phyloP scores from a whole-genome alignment of 2,329 filamentous ascomycete species.

The Verticillium klebahnii region DNA sequence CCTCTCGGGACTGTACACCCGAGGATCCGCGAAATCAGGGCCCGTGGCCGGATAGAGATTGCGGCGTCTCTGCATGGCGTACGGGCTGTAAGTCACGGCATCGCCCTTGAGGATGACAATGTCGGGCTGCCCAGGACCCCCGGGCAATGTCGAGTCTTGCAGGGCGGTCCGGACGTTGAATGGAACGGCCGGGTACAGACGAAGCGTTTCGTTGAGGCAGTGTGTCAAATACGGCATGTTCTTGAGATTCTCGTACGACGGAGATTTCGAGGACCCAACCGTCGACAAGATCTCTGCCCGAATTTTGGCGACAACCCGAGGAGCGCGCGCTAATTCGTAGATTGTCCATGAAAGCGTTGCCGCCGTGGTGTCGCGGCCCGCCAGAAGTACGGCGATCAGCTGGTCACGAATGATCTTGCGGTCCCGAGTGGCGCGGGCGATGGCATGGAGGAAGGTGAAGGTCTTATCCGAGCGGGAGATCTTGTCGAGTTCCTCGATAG shows the following conservation, averaged over 20 bases:
- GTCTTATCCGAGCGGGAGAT: conserved; percentile 61
- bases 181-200: conserved; percentile 73
- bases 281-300: conserved; percentile 31
- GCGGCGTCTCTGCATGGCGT: conserved; percentile 44
- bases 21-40: conserved; percentile 29
- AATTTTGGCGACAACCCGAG: conserved; percentile 34
- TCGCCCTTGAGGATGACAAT: conserved; percentile 43
- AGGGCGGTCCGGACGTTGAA: conserved; percentile 73
- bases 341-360: conserved; percentile 44
- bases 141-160: conserved; percentile 68
- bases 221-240: conserved; percentile 74
- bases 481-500: conserved; percentile 61
- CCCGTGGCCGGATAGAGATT: conserved; percentile 42
- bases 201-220: conserved; percentile 71
- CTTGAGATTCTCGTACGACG: conserved; percentile 20
- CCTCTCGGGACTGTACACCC: conserved; percentile 42
- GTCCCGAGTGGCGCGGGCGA: conserved; percentile 64
- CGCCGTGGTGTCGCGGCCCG: conserved; percentile 52
- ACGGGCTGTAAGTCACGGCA: conserved; percentile 43
- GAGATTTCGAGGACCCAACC: conserved; percentile 39
- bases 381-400: conserved; percentile 64
- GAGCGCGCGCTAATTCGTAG: conserved; percentile 34
- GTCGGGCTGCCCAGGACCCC: conserved; percentile 20
- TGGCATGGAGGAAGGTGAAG: conserved; percentile 74
- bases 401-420: conserved; percentile 67